These are phyloP conservation scores for Chenopodium suecicum DNA, from an alignment of 148 eudicot species.

Conservation along the genomic window DNA sequence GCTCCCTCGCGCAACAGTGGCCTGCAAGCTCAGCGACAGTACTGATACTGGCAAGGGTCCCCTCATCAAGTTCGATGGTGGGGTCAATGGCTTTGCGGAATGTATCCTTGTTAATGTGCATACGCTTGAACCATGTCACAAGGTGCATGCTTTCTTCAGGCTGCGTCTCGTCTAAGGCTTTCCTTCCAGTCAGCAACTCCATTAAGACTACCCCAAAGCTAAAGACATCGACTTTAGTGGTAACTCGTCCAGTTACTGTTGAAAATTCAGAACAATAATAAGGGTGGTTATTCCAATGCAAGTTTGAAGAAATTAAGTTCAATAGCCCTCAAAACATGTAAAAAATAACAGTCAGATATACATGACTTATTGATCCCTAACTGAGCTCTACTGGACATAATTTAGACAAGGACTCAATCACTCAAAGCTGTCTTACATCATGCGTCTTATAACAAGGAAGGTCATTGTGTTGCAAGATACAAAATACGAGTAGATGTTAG, in stretches of 20 bases:
- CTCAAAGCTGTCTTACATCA: neutral
- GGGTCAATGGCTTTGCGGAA: conserved; percentile 88
- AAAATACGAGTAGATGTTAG: neutral
- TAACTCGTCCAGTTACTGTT: conserved; percentile 89
- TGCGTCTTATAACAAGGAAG: neutral
- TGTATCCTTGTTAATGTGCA: conserved; percentile 84
- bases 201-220: conserved; percentile 87
- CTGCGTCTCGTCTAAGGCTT: conserved; percentile 86
- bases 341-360: neutral
- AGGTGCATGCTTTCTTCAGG: conserved; percentile 97
- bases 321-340: neutral
- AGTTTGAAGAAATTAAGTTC: neutral
- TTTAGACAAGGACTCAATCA: neutral
- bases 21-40: conserved; percentile 93
- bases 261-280: neutral
- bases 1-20: conserved; percentile 93
- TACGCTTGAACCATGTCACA: conserved; percentile 89
- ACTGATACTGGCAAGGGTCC: conserved; percentile 70
- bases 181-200: conserved; percentile 89
- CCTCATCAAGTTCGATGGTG: conserved; percentile 64
- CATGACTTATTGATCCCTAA: neutral
- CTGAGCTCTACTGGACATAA: neutral
- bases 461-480: neutral
- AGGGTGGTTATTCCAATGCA: too few species aligned
- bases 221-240: conserved; percentile 88